Evolutionary conservation across 2,329 filamentous ascomycete species (phyloP), one percentile per base, ranked within the genome.

Genomic region (Penicillium sp.): DNA sequence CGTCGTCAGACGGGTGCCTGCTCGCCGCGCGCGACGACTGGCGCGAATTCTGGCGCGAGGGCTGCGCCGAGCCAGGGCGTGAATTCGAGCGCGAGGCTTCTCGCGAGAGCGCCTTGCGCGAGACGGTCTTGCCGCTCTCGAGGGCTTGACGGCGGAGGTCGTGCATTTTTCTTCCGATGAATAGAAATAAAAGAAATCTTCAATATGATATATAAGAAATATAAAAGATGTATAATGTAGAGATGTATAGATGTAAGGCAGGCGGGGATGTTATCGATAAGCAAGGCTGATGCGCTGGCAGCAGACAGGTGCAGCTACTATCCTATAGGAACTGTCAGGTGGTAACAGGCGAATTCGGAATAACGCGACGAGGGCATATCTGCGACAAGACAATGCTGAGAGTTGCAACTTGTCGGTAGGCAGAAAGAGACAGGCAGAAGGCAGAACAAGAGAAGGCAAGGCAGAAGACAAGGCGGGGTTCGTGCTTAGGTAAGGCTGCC

Each of bases 91-190:
- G 77, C 16, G 83, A 84, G 45, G 75, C 77, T 57, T 79, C 75
- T 58, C 78, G 77, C 24, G 82, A 83, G 53, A 77, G 79, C 35
- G 82, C 82, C 66, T 86, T 86, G 64, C 81, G 81, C 52, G 84
- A 87, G 47, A 83, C 73, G 20, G 83, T 87, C 74, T 87, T 87
- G 68, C 81, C 78, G 73, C 82, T 84, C 75, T 86, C 84, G 40
- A 85, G 79, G 38, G 82, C 83, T 66, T 83, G 80, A 63, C 83
- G 79, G 61, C 83, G 73, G 53, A 78, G 69, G 63, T 79, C 76
- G 47, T 74, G 76, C 77, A 79, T 79, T 52, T 28, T 5, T 12
- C 8, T 38, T 48, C n/a, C 3, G 1, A 14, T 14, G 2, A 20
- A 46, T 33, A 16, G 23, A 40, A 55, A 43, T 9, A 20, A 38